Evolutionary conservation across 805 yeast genomes (phyloP), one percentile per base, ranked within the genome.

Genomic region (Pichia occidentalis): DNA sequence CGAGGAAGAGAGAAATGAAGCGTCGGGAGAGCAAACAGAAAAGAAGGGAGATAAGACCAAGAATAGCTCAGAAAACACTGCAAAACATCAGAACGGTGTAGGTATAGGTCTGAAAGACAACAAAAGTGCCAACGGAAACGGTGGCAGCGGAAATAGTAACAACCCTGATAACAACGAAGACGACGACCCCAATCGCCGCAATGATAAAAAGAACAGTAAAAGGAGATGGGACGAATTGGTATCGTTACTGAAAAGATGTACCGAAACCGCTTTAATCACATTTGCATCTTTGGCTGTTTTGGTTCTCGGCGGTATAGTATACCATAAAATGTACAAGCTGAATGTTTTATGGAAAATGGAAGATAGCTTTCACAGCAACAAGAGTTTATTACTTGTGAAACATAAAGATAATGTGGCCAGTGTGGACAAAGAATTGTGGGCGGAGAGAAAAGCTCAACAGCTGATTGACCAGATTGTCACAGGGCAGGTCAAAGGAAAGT

Each of bases 251-350:
- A 47, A 59, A 39, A 78, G 75, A 49, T 68, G 77, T 40, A 43
- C 71, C 4, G 92, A 84, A 53, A 77, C 92, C 0, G 77, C 79
- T 0, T 77, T 84, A 3, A 75, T 84, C 31, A 82, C 88, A 13
- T 63, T 82, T 32, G 75, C 85, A 12, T 78, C 88, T 3, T 57
- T 84, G 24, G 67, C 75, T 2, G 74, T 84, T 25, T 65, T 85
- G 13, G 90, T 84, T 0, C 59, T 75, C 2, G 82, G 90, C 3
- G 95, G 95, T 2, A 52, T 75, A n/a, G 49, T 72, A 11, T 84
- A 84, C 54, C 95, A 84, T 53, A 65, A 67, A 32, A 61, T 73
- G 33, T 84, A 84, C 56, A 65, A 71, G 30, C 34, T 45, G 4
- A 81, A 75, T 47, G 86, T 83, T 0, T 54, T 80, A 17, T 63